Evolutionary conservation across 805 yeast genomes (phyloP).

Genomic region (Kurtzmaniella cleridarum): DNA sequence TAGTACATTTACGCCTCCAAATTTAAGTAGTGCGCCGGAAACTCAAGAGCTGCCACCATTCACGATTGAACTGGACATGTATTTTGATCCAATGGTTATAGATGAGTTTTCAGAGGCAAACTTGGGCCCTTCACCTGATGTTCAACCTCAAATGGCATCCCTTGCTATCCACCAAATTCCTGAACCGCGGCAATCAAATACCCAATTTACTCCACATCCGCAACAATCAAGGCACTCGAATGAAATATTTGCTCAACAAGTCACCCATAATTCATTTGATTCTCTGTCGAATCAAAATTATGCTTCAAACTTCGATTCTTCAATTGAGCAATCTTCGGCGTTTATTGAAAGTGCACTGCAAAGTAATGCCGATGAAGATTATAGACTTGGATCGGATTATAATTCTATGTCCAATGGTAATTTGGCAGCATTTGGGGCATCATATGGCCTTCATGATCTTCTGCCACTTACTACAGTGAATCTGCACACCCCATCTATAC

Average conservation of each 20-base stretch:
- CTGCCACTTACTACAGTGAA: slow-evolving; percentile 42
- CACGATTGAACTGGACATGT: slow-evolving; percentile 28
- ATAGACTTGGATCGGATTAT: background rate
- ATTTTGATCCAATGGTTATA: slow-evolving; percentile 13
- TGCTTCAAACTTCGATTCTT: background rate
- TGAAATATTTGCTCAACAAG: slow-evolving; percentile 1
- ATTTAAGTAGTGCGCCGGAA: slow-evolving; percentile 19
- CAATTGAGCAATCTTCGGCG: background rate
- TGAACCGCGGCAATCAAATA: background rate
- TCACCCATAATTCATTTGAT: slow-evolving; percentile 7
- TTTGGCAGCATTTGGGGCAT: background rate
- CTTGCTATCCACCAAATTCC: slow-evolving; percentile 1
- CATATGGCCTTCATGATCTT: slow-evolving; percentile 18
- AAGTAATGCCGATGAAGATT: background rate
- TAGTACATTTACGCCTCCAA: background rate
- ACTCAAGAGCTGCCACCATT: slow-evolving; percentile 34
- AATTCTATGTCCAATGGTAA: background rate
- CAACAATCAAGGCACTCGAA: slow-evolving; percentile 2
- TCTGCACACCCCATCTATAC: slow-evolving; percentile 35
- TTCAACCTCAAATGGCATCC: slow-evolving; percentile 9
- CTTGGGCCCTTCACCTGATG: slow-evolving; percentile 13
- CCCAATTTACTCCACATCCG: background rate
- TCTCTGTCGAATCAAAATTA: slow-evolving; percentile 7
- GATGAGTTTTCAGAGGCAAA: background rate
- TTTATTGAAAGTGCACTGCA: background rate